A percentile compares a stretch with the other conserved stretches of the same genome.
These are phyloP conservation scores for Cutaneotrichosporon daszewskae DNA, from an alignment of 1,284 basidiomycete species.

Conservation along the genomic window DNA sequence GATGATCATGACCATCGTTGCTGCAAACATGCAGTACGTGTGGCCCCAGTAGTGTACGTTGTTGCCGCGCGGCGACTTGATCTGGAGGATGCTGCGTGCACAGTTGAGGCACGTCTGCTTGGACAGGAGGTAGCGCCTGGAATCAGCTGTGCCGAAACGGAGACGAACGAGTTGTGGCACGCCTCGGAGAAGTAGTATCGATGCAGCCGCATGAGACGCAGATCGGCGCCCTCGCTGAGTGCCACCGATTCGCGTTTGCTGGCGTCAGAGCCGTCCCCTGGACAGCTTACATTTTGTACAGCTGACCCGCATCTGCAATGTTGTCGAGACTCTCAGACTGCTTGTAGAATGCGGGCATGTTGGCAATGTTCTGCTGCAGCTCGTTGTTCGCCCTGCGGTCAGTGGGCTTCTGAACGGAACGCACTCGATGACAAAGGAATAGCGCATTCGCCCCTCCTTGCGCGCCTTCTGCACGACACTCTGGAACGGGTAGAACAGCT, in stretches of 20 bases:
- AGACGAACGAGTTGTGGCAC: slow-evolving; percentile 18
- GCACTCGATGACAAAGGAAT: slow-evolving; percentile 20
- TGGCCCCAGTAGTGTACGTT: slow-evolving; percentile 19
- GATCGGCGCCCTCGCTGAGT: slow-evolving; percentile 20
- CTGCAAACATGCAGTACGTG: slow-evolving; percentile 17
- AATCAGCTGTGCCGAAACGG: neutral
- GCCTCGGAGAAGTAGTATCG: slow-evolving; percentile 24
- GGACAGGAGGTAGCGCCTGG: slow-evolving; percentile 15
- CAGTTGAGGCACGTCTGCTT: slow-evolving; percentile 17
- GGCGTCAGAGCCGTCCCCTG: neutral
- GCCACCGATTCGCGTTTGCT: slow-evolving; percentile 21
- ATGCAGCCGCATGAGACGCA: slow-evolving; percentile 24
- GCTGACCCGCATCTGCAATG: slow-evolving; percentile 13
- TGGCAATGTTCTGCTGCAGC: slow-evolving; percentile 14
- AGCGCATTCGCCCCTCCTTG: slow-evolving; percentile 19
- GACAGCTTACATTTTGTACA: slow-evolving; percentile 14
- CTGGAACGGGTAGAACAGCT: slow-evolving; percentile 24
- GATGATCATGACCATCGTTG: slow-evolving; percentile 15
- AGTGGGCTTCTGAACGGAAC: neutral
- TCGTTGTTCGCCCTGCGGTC: slow-evolving; percentile 13
- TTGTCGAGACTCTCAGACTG: slow-evolving; percentile 6
- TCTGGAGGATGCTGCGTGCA: slow-evolving; percentile 12
- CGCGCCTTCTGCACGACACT: slow-evolving; percentile 20
- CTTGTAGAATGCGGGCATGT: slow-evolving; percentile 17
- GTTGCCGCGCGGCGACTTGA: slow-evolving; percentile 1